Conservation (phyloP, 2,329 filamentous ascomycete genomes). For the Drechslera avenae region DNA sequence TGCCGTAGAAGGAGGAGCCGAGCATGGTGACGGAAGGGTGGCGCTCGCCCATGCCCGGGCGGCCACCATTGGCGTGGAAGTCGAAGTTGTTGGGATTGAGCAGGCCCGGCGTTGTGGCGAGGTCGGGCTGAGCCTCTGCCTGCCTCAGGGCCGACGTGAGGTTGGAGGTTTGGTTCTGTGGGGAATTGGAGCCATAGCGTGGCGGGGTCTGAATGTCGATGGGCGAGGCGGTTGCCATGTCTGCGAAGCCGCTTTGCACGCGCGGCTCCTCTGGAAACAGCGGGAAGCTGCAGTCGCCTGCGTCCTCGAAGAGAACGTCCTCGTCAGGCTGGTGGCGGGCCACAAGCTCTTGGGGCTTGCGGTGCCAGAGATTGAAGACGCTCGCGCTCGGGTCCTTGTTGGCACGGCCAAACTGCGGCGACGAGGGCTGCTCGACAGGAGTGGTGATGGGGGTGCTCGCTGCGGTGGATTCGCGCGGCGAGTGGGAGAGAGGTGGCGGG, state of each 20-base stretch:
- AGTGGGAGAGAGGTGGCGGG: slow-evolving; percentile 59
- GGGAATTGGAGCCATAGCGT: slow-evolving; percentile 63
- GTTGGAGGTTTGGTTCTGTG: slow-evolving; percentile 66
- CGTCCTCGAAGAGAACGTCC: slow-evolving; percentile 49
- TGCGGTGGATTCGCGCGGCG: slow-evolving; percentile 58
- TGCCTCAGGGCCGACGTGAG: slow-evolving; percentile 65
- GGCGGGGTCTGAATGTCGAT: slow-evolving; percentile 63
- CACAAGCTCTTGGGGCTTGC: slow-evolving; percentile 46
- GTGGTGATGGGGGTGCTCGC: slow-evolving; percentile 58
- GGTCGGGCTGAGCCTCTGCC: slow-evolving; percentile 45
- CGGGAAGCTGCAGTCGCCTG: slow-evolving; percentile 50
- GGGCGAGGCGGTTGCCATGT: slow-evolving; percentile 61
- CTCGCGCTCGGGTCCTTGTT: slow-evolving; percentile 46
- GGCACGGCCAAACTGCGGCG: slow-evolving; percentile 49
- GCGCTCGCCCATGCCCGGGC: slow-evolving; percentile 49
- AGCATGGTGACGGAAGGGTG: slow-evolving; percentile 61
- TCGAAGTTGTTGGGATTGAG: slow-evolving; percentile 45
- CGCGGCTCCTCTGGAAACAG: slow-evolving; percentile 46
- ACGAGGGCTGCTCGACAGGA: slow-evolving; percentile 47
- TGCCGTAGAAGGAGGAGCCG: slow-evolving; percentile 58
- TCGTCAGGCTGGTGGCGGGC: slow-evolving; percentile 37
- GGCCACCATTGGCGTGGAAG: slow-evolving; percentile 30
- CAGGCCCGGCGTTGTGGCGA: slow-evolving; percentile 49
- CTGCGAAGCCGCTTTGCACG: slow-evolving; percentile 31
- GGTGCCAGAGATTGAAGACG: slow-evolving; percentile 53